Base-by-base conservation (phyloP, 352 stramenopile genomes). In the Peronospora destructor region DNA sequence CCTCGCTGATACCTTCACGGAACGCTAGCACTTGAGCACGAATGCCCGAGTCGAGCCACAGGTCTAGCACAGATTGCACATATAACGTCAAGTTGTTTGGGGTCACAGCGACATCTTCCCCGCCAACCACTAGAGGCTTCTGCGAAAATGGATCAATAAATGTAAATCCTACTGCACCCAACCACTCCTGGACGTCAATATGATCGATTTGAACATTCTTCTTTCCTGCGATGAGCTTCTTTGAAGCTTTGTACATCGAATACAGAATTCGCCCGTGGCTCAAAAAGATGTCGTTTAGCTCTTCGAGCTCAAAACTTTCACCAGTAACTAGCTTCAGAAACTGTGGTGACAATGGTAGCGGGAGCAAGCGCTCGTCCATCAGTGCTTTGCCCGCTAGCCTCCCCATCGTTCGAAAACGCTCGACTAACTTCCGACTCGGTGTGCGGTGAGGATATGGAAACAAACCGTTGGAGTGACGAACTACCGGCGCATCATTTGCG, bases 61-160 rank as follows among this genome's bases (percentile, higher is more conserved):
- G 45, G 3, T 68, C 53, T 21, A 85, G 47, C 44, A 93, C 76
- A 13, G 58, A 50, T 5, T 68, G 53, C 16, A 93, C 71, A 25
- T 87, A 93, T 16, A 64, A 13, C 25, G 23, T 10, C 13, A 93
- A 43, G 45, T 87, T 91, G 14, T n/a, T 56, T 5, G 60, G 6
- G 3, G 77, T 87, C 28, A 93, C 77, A 11, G 40, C 36, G 2
- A 64, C 71, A 14, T 69, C 50, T 3, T 69, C 65, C 3, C 83
- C 78, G 9, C 61, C 66, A 17, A 39, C 35, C 36, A 73, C 47
- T 14, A 93, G 48, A 42, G 80, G 65, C n/a, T 73, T 48, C 33
- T 91, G 80, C 6, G 83, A 86, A 25, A 91, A 56, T 2, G 83
- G 83, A 23, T 93, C 83, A 30, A 93, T 73, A 21, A 91, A 91